A percentile compares a stretch with the other conserved stretches of the same genome.
Conservation (phyloP, 2,329 filamentous ascomycete genomes). For the Hirsutella thompsonii region DNA sequence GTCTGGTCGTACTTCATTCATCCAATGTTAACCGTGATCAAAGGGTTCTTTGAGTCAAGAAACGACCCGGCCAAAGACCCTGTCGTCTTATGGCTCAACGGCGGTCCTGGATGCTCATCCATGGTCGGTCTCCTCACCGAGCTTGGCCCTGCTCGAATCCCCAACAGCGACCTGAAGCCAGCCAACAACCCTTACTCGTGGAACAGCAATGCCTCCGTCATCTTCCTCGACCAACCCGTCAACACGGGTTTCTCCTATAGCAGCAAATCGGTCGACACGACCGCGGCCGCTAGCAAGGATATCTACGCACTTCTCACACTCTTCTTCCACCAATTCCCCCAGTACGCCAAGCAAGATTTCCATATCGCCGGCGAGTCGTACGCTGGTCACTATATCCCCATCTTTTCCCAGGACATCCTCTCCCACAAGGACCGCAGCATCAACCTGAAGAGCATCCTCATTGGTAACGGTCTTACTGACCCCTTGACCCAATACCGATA, state of each 20-base stretch:
- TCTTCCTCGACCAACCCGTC: conserved; percentile 55
- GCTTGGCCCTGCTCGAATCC: conserved; percentile 70
- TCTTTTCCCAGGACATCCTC: conserved; percentile 81
- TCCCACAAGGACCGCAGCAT: conserved; percentile 93
- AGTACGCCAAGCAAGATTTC: conserved; percentile 89
- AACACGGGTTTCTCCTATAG: conserved; percentile 26
- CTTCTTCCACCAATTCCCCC: conserved; percentile 97
- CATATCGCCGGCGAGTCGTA: conserved; percentile 95
- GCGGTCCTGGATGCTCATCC: conserved; percentile 19
- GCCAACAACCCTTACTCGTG: conserved; percentile 46
- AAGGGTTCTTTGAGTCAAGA: conserved; percentile 44
- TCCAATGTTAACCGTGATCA: not conserved
- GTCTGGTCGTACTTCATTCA: too few species aligned
- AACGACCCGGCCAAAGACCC: conserved; percentile 21
- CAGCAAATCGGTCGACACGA: conserved; percentile 75
- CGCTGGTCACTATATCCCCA: conserved; percentile 88
- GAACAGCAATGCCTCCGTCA: conserved; percentile 52
- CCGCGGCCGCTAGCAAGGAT: conserved; percentile 89
- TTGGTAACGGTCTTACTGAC: conserved; percentile 93
- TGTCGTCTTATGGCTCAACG: conserved; percentile 42
- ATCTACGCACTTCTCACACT: conserved; percentile 91
- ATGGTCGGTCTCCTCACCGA: conserved; percentile 39
- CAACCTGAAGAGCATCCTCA: conserved; percentile 88
- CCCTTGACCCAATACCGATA: conserved; percentile 82
- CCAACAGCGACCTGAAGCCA: conserved; percentile 14